phyloP scores from a whole-genome alignment of 2,329 filamentous ascomycete genomes.

The Xylaria sp. region DNA sequence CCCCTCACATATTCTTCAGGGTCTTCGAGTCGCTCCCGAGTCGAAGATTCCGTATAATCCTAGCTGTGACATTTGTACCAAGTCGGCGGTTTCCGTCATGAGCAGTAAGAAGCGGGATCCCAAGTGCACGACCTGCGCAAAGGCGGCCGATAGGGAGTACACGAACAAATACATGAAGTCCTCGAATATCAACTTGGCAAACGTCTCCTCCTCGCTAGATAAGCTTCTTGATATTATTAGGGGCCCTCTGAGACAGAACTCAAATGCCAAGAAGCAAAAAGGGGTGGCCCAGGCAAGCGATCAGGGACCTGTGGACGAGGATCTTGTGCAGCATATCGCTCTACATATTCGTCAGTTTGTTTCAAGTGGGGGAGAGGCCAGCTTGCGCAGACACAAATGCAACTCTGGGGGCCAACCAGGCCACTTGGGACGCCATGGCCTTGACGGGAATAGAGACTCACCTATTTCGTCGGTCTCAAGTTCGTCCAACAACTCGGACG shows the following conservation, averaged over 20 bases:
- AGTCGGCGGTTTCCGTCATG: slow-evolving; percentile 21
- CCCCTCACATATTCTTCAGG: slow-evolving; percentile 31
- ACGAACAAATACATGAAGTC: slow-evolving; percentile 40
- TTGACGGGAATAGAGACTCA: slow-evolving; percentile 46
- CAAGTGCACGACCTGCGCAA: slow-evolving; percentile 31
- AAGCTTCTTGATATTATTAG: slow-evolving; percentile 34
- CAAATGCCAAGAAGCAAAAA: slow-evolving; percentile 10
- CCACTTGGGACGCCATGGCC: slow-evolving; percentile 37
- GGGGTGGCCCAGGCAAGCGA: background rate
- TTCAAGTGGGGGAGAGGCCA: slow-evolving; percentile 27
- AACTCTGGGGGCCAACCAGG: slow-evolving; percentile 26
- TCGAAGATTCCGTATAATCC: slow-evolving; percentile 28
- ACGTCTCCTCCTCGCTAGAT: slow-evolving; percentile 19
- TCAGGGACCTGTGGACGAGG: slow-evolving; percentile 26
- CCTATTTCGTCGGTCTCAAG: slow-evolving; percentile 34
- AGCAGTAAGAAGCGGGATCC: slow-evolving; percentile 25
- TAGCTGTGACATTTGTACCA: slow-evolving; percentile 40
- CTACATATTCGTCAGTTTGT: slow-evolving; percentile 39
- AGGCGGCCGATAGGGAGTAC: slow-evolving; percentile 23
- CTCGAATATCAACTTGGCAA: slow-evolving; percentile 23
- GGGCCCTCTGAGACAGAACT: slow-evolving; percentile 17
- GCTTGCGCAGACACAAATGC: slow-evolving; percentile 23
- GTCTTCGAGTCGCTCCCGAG: slow-evolving; percentile 17
- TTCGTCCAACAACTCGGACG: slow-evolving; percentile 6
- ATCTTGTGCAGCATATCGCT: slow-evolving; percentile 41